Conservation (phyloP, 2,329 filamentous ascomycete species). For the Cylindrodendrum hubeiense region DNA sequence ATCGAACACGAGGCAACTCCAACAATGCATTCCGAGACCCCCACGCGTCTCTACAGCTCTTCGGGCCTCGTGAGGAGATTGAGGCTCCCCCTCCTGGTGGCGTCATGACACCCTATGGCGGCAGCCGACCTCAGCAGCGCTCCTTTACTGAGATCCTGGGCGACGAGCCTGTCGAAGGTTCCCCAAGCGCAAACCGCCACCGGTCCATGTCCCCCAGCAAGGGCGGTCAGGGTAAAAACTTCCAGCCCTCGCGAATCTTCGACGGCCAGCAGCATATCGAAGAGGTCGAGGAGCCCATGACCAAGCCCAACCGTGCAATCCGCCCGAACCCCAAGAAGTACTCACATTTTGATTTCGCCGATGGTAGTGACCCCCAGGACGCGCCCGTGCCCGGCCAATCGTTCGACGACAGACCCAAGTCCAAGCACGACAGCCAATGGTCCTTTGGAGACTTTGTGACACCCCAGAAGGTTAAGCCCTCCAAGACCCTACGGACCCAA, state of each 20-base stretch:
- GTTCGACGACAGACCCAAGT: slow-evolving; percentile 59
- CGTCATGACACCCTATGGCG: slow-evolving; percentile 73
- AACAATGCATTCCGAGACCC: slow-evolving; percentile 70
- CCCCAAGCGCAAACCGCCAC: slow-evolving; percentile 60
- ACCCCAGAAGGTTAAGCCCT: slow-evolving; percentile 76
- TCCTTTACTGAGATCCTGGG: slow-evolving; percentile 79
- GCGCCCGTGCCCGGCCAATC: slow-evolving; percentile 56
- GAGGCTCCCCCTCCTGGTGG: slow-evolving; percentile 61
- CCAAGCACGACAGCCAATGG: slow-evolving; percentile 83
- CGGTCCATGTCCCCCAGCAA: slow-evolving; percentile 65
- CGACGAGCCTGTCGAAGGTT: slow-evolving; percentile 59
- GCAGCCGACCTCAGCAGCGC: slow-evolving; percentile 73
- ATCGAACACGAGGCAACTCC: slow-evolving; percentile 64
- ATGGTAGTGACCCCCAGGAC: slow-evolving; percentile 69
- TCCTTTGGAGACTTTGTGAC: slow-evolving; percentile 90
- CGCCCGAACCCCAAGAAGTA: slow-evolving; percentile 84
- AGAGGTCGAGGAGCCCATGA: slow-evolving; percentile 57
- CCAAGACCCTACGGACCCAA: slow-evolving; percentile 71
- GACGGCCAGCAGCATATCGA: slow-evolving; percentile 63
- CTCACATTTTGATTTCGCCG: slow-evolving; percentile 86
- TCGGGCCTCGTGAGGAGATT: slow-evolving; percentile 75
- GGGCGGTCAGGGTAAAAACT: slow-evolving; percentile 70
- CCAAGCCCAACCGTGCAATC: slow-evolving; percentile 59
- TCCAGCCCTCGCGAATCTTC: slow-evolving; percentile 73
- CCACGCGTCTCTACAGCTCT: slow-evolving; percentile 80